phyloP scores from a whole-genome alignment of 257 asterid genomes.

The Cordia subcordata region DNA sequence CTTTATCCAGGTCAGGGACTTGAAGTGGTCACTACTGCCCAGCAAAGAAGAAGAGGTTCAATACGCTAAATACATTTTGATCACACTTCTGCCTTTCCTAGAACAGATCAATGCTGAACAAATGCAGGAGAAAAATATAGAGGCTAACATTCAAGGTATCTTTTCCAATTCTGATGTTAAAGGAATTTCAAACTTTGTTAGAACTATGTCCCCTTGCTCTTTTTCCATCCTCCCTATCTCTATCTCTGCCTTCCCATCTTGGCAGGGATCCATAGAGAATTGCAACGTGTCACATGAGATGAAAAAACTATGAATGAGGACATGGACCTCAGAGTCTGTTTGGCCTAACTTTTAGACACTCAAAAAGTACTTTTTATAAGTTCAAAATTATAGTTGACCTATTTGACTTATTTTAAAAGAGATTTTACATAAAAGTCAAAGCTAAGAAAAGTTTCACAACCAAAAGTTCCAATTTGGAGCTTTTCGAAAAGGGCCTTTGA shows the following conservation, averaged over 20 bases:
- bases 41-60: constrained; percentile 34
- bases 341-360: too few species aligned
- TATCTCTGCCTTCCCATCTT: background rate
- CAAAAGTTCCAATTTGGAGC: too few species aligned
- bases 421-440: too few species aligned
- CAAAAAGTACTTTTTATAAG: too few species aligned
- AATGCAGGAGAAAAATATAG: constrained; percentile 51
- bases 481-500: too few species aligned
- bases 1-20: constrained; percentile 39
- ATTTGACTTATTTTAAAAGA: too few species aligned
- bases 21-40: constrained; percentile 17
- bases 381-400: too few species aligned
- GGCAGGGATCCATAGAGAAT: background rate
- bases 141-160: constrained; percentile 64
- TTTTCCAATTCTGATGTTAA: too few species aligned
- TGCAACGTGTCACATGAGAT: background rate
- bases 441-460: too few species aligned
- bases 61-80: constrained; percentile 53
- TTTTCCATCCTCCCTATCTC: background rate
- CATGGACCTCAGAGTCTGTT: too few species aligned
- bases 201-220: constrained; percentile 2
- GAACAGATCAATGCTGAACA: constrained; percentile 53
- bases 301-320: background rate
- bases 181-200: too few species aligned
- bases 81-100: constrained; percentile 64